A percentile compares a stretch with the other conserved stretches of the same genome.
Evolutionary conservation across 108 stramenopile species (phyloP).

Genomic region (Mayamaea pseudoterrestris): DNA sequence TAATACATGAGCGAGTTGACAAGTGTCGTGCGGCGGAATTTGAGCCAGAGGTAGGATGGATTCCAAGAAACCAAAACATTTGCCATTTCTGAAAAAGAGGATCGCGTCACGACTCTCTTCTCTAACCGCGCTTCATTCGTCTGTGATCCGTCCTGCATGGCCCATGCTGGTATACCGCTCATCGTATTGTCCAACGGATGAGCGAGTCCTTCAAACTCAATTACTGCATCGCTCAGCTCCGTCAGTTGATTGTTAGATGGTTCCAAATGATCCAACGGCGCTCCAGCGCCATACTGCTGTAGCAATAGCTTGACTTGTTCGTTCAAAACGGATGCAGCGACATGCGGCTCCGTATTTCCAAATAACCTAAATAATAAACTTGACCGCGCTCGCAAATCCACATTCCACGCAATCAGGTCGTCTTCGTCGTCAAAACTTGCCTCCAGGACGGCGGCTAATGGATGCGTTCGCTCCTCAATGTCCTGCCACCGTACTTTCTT

Average conservation of each 20-base stretch:
- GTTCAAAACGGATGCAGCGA: constrained; percentile 34
- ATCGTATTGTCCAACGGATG: constrained; percentile 73
- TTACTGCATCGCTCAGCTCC: constrained; percentile 44
- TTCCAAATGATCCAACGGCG: constrained; percentile 51
- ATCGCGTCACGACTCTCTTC: constrained; percentile 27
- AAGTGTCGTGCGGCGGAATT: constrained; percentile 55
- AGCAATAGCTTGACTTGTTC: constrained; percentile 33
- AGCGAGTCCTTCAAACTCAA: constrained; percentile 57
- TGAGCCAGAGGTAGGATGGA: constrained; percentile 65
- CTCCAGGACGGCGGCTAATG: constrained; percentile 39
- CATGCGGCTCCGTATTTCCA: constrained; percentile 47
- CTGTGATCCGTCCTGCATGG: constrained; percentile 4
- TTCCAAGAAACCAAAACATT: constrained; percentile 57
- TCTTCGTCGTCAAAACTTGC: constrained; percentile 78
- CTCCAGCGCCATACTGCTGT: constrained; percentile 47
- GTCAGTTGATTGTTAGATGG: constrained; percentile 54
- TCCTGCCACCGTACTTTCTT: constrained; percentile 72
- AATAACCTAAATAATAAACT: constrained; percentile 60
- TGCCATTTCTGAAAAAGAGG: constrained; percentile 48
- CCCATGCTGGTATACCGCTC: constrained; percentile 24
- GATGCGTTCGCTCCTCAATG: constrained; percentile 62
- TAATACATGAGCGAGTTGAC: constrained; percentile 59
- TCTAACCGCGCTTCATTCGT: background rate
- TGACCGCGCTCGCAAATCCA: constrained; percentile 60
- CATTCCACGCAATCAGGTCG: constrained; percentile 60